These are phyloP conservation scores for Stephania japonica DNA, from an alignment of 164 flowering plant species.

Conservation along the genomic window DNA sequence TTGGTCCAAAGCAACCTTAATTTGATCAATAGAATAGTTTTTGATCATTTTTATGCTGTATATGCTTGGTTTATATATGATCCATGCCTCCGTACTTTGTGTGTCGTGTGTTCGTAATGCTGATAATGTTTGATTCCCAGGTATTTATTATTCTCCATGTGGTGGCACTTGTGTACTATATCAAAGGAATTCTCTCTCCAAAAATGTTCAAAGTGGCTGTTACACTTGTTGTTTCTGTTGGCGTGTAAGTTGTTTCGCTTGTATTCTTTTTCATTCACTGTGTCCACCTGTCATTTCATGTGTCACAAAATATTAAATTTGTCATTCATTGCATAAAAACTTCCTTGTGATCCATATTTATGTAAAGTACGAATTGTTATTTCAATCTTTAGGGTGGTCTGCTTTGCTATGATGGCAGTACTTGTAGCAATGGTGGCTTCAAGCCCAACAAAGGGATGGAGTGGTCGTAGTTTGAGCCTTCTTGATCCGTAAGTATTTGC, in stretches of 20 bases:
- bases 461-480: conserved; percentile 95
- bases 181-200: conserved; percentile 89
- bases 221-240: conserved; percentile 79
- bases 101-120: neutral
- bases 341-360: conserved; percentile 2
- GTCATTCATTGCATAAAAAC: neutral
- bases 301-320: neutral
- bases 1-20: neutral
- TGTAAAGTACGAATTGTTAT: conserved; percentile 1
- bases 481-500: conserved; percentile 85
- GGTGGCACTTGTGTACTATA: conserved; percentile 90
- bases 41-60: neutral
- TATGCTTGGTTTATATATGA: neutral
- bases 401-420: conserved; percentile 67
- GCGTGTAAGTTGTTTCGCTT: conserved; percentile 60
- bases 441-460: conserved; percentile 99
- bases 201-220: conserved; percentile 96
- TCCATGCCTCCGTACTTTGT: neutral
- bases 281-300: neutral
- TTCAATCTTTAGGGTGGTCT: conserved; percentile 60
- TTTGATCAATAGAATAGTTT: too few species aligned
- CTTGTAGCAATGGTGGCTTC: conserved; percentile 92
- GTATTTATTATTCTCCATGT: conserved; percentile 94
- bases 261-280: neutral
- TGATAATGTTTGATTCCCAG: conserved; percentile 33